phyloP scores from a whole-genome alignment of 495 filamentous ascomycete species.

The Bacidia rubella region DNA sequence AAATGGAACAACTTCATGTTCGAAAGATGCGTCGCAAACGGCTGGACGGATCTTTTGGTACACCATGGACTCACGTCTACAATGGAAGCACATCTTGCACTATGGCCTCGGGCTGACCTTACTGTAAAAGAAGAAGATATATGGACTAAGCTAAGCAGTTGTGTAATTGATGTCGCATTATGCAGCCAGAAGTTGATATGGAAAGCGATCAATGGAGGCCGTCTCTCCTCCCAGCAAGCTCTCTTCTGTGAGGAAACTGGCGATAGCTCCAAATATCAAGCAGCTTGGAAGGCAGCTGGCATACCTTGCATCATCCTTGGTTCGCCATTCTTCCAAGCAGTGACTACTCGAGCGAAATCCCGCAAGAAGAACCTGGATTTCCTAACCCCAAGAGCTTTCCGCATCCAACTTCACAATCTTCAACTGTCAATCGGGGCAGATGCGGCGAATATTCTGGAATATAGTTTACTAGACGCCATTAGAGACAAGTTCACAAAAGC shows the following conservation, averaged over 20 bases:
- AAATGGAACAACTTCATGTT: conserved; percentile 30
- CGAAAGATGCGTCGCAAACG: conserved; percentile 18
- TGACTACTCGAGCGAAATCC: neutral
- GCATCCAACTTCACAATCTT: neutral
- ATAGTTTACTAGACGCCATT: conserved; percentile 10
- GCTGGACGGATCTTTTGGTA: conserved; percentile 18
- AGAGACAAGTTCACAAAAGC: neutral
- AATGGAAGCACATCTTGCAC: neutral
- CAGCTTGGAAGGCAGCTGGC: neutral
- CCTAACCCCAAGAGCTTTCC: neutral
- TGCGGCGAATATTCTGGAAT: conserved; percentile 5
- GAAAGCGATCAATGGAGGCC: conserved; percentile 7
- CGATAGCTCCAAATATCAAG: conserved; percentile 1
- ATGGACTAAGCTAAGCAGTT: conserved; percentile 7
- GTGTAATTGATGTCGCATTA: conserved; percentile 4
- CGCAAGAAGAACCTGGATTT: neutral
- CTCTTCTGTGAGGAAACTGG: neutral
- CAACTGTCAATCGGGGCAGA: neutral
- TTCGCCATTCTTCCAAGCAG: neutral
- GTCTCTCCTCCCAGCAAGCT: conserved; percentile 2
- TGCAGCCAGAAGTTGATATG: conserved; percentile 4
- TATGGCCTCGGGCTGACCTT: conserved; percentile 11
- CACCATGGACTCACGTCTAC: neutral
- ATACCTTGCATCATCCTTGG: conserved; percentile 7
- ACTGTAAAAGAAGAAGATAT: conserved; percentile 5